These are phyloP conservation scores for Saxophila tyrrhenica DNA, from an alignment of 495 filamentous ascomycete species.

Conservation along the genomic window DNA sequence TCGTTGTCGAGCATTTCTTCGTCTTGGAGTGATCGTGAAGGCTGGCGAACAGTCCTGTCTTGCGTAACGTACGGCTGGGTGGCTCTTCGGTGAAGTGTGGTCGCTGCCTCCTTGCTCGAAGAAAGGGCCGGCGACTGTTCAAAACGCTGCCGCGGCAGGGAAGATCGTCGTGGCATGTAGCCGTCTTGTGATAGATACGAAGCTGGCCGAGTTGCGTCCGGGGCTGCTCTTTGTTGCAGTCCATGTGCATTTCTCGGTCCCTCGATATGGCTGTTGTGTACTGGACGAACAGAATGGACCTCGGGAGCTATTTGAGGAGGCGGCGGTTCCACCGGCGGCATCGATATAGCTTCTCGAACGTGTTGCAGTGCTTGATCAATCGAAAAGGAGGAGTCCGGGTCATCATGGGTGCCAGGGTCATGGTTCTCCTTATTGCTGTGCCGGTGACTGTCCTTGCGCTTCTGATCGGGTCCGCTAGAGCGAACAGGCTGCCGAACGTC, in stretches of 20 bases:
- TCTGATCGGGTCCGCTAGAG: not conserved
- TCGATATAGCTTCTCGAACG: not conserved
- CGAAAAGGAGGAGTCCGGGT: not conserved
- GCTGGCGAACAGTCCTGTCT: not conserved
- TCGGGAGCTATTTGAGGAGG: not conserved
- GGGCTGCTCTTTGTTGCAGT: not conserved
- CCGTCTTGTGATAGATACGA: not conserved
- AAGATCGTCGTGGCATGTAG: not conserved
- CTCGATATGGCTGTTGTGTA: not conserved
- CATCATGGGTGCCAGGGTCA: not conserved
- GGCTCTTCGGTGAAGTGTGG: not conserved
- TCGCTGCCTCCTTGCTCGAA: too few relatives aligned
- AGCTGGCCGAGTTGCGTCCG: not conserved
- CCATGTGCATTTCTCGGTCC: not conserved
- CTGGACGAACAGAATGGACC: not conserved
- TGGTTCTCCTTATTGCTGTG: not conserved
- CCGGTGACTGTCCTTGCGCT: too few relatives aligned
- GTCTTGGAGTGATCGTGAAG: not conserved
- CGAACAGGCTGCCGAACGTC: not conserved
- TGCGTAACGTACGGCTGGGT: not conserved
- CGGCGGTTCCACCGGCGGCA: not conserved
- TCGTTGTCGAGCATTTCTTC: not conserved
- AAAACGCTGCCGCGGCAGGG: not conserved
- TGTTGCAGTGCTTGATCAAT: not conserved
- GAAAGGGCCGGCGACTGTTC: too few relatives aligned